Percentiles rank a stretch among this genome's conserved stretches.
Conservation (phyloP, 2,329 filamentous ascomycete species). For the Verticillium longisporum region DNA sequence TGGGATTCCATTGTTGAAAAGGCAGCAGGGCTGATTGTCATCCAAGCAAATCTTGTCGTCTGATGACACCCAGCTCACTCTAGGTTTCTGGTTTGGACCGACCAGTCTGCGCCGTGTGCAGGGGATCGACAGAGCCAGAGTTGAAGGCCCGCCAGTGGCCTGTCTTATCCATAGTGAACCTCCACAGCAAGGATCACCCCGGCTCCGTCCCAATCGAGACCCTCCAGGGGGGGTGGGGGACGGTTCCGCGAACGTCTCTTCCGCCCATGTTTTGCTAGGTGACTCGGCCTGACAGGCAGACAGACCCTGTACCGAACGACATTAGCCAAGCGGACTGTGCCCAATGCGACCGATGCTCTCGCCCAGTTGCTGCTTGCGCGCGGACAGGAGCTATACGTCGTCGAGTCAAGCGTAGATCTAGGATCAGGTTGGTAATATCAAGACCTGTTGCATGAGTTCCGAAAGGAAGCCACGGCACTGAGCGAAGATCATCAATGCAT, state of each 20-base stretch:
- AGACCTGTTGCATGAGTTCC: background rate
- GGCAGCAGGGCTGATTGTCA: background rate
- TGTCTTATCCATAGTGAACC: background rate
- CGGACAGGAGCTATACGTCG: background rate
- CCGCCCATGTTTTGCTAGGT: background rate
- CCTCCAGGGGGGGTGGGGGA: background rate
- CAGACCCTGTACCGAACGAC: background rate
- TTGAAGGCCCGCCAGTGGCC: background rate
- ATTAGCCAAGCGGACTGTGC: background rate
- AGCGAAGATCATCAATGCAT: background rate
- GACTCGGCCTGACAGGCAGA: background rate
- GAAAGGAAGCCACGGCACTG: background rate
- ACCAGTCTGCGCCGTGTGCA: background rate
- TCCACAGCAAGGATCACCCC: background rate
- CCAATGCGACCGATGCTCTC: background rate
- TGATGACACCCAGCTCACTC: background rate
- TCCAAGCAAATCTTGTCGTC: background rate
- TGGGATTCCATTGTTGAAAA: background rate
- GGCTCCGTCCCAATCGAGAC: background rate
- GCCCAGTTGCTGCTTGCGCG: background rate
- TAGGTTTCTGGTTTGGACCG: background rate
- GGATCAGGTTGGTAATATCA: background rate
- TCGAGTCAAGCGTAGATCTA: background rate
- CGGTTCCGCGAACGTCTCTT: background rate
- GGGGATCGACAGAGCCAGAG: constrained; percentile 1